Percentiles rank a stretch among this genome's conserved stretches.
Conservation (phyloP, 2,329 filamentous ascomycete genomes). For the Penicillium sp. region DNA sequence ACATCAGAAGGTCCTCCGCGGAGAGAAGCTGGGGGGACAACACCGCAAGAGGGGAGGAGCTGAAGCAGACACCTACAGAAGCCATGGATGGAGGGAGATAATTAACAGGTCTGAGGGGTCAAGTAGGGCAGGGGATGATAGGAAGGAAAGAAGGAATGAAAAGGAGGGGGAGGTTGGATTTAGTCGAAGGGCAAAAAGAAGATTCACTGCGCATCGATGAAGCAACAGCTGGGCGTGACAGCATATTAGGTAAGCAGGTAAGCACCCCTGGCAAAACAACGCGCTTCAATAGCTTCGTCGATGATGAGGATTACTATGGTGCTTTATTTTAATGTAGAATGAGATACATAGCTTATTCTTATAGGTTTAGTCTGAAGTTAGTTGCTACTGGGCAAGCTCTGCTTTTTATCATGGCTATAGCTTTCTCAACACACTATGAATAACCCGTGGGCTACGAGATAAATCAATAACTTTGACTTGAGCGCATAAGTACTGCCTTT, state of each 20-base stretch:
- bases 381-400: no score
- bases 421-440: no score
- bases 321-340: no score
- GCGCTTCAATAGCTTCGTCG: no score
- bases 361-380: no score
- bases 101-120: neutral
- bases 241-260: slow-evolving; percentile 24
- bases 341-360: no score
- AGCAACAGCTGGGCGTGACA: slow-evolving; percentile 18
- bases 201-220: slow-evolving; percentile 19
- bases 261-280: slow-evolving; percentile 15
- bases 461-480: neutral
- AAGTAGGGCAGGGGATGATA: neutral
- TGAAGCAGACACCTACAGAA: slow-evolving; percentile 40
- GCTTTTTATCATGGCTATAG: no score
- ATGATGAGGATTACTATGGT: no score
- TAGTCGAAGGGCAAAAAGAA: slow-evolving; percentile 21
- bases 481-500: neutral
- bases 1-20: slow-evolving; percentile 13
- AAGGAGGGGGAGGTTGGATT: slow-evolving; percentile 12
- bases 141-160: slow-evolving; percentile 12
- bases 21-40: slow-evolving; percentile 15
- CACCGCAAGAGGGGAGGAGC: slow-evolving; percentile 15
- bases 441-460: no score
- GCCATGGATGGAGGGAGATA: slow-evolving; percentile 36